Conservation (phyloP, 2,329 filamentous ascomycete genomes). For the Xylaria hypoxylon region DNA sequence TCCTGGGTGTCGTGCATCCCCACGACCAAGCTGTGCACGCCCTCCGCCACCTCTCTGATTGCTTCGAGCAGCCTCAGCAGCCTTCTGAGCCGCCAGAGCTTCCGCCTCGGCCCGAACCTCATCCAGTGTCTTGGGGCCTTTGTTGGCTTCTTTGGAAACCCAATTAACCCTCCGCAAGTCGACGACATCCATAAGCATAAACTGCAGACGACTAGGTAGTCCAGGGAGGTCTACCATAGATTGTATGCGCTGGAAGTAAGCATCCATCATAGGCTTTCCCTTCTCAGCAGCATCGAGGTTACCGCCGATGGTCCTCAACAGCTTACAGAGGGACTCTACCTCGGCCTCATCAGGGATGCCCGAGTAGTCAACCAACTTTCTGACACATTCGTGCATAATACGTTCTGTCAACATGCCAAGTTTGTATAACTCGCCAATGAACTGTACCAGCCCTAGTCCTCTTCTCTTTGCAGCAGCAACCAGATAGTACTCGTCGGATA, state of each 20-base stretch:
- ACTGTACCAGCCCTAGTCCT: slow-evolving; percentile 97
- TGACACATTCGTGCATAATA: slow-evolving; percentile 99
- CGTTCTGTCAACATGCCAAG: slow-evolving; percentile 97
- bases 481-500: slow-evolving; percentile 96
- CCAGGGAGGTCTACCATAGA: slow-evolving; percentile 82
- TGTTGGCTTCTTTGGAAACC: slow-evolving; percentile 88
- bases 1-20: slow-evolving; percentile 83
- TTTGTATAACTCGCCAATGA: slow-evolving; percentile 99
- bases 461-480: slow-evolving; percentile 95
- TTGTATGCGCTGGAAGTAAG: slow-evolving; percentile 91
- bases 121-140: slow-evolving; percentile 96
- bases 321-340: slow-evolving; percentile 93
- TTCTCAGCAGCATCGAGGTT: slow-evolving; percentile 88
- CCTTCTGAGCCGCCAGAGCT: slow-evolving; percentile 82
- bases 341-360: slow-evolving; percentile 94
- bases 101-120: slow-evolving; percentile 88
- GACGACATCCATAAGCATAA: slow-evolving; percentile 96
- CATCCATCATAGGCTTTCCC: slow-evolving; percentile 87
- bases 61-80: slow-evolving; percentile 74
- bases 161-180: slow-evolving; percentile 84
- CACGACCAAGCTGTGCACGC: slow-evolving; percentile 80
- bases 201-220: slow-evolving; percentile 87
- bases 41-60: slow-evolving; percentile 76
- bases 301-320: slow-evolving; percentile 89
- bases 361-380: slow-evolving; percentile 95